Evolutionary conservation across 2,329 filamentous ascomycete species (phyloP).

Genomic region (Sporothrix mexicana): DNA sequence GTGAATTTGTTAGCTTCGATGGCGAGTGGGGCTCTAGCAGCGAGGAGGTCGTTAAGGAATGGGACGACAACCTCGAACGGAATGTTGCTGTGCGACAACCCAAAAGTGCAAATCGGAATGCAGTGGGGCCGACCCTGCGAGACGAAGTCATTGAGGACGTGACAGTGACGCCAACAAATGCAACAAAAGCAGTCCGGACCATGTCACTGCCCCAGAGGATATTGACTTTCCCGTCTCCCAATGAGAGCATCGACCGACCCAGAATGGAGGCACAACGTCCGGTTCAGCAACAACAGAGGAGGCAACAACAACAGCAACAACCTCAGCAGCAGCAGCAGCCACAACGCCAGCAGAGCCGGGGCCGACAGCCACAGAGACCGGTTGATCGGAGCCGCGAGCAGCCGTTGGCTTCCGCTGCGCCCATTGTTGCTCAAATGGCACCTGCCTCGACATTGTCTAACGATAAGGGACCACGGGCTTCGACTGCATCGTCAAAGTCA

Average conservation of each 20-base stretch:
- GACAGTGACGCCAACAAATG: slow-evolving; percentile 57
- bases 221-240: slow-evolving; percentile 48
- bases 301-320: slow-evolving; percentile 44
- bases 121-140: slow-evolving; percentile 35
- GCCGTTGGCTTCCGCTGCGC: slow-evolving; percentile 27
- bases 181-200: slow-evolving; percentile 56
- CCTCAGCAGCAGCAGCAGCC: neutral
- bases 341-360: slow-evolving; percentile 2
- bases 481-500: slow-evolving; percentile 61
- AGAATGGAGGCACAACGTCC: slow-evolving; percentile 37
- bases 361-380: neutral
- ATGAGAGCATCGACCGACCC: slow-evolving; percentile 39
- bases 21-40: slow-evolving; percentile 60
- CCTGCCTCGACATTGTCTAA: slow-evolving; percentile 43
- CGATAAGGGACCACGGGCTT: slow-evolving; percentile 57
- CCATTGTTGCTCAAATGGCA: slow-evolving; percentile 30
- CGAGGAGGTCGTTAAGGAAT: slow-evolving; percentile 58
- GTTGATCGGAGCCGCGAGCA: neutral
- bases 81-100: slow-evolving; percentile 61
- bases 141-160: slow-evolving; percentile 56
- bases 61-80: slow-evolving; percentile 60
- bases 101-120: slow-evolving; percentile 42
- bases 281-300: slow-evolving; percentile 28
- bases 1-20: slow-evolving; percentile 59
- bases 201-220: slow-evolving; percentile 54